Percentiles rank a stretch among this genome's conserved stretches.
Conservation (phyloP, 2,329 filamentous ascomycete species). For the Aspergillus costaricaensis region DNA sequence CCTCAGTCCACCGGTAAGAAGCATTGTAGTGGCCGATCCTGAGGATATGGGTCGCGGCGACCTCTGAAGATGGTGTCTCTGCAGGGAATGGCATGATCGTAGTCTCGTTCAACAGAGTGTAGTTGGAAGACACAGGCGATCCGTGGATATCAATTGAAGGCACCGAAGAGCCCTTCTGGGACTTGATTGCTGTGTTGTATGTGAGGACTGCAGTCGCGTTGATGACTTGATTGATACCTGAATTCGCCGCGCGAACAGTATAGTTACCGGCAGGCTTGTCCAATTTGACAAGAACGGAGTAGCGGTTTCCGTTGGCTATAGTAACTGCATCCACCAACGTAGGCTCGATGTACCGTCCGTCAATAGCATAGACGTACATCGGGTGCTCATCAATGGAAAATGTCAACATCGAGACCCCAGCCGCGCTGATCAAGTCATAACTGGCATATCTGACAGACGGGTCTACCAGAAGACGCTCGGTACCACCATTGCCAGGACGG, state of each 20-base stretch:
- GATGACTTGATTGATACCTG: slow-evolving; percentile 56
- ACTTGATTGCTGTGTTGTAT: slow-evolving; percentile 33
- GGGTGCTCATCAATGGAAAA: slow-evolving; percentile 46
- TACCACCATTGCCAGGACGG: slow-evolving; percentile 45
- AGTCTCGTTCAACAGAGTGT: slow-evolving; percentile 49
- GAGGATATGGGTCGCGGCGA: slow-evolving; percentile 50
- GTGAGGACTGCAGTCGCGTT: slow-evolving; percentile 53
- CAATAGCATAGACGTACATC: slow-evolving; percentile 43
- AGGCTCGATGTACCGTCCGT: slow-evolving; percentile 43
- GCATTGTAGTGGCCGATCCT: slow-evolving; percentile 34
- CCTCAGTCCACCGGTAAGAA: slow-evolving; percentile 57
- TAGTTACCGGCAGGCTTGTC: slow-evolving; percentile 51
- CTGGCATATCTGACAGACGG: slow-evolving; percentile 48
- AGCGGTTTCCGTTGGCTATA: slow-evolving; percentile 35
- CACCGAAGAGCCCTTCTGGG: slow-evolving; percentile 25
- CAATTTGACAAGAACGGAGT: slow-evolving; percentile 45
- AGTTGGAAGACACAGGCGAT: slow-evolving; percentile 38
- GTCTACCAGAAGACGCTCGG: slow-evolving; percentile 48
- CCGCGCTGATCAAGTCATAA: slow-evolving; percentile 54
- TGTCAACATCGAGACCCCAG: slow-evolving; percentile 53
- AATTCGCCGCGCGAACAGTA: slow-evolving; percentile 55
- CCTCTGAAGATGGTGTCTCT: slow-evolving; percentile 42
- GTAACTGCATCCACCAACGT: slow-evolving; percentile 34
- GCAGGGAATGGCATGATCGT: slow-evolving; percentile 52
- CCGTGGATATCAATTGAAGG: slow-evolving; percentile 56